Percentiles rank a stretch among this genome's conserved stretches.
phyloP scores from a whole-genome alignment of 768 basidiomycete genomes.

The Hortiboletus flavorubellus region DNA sequence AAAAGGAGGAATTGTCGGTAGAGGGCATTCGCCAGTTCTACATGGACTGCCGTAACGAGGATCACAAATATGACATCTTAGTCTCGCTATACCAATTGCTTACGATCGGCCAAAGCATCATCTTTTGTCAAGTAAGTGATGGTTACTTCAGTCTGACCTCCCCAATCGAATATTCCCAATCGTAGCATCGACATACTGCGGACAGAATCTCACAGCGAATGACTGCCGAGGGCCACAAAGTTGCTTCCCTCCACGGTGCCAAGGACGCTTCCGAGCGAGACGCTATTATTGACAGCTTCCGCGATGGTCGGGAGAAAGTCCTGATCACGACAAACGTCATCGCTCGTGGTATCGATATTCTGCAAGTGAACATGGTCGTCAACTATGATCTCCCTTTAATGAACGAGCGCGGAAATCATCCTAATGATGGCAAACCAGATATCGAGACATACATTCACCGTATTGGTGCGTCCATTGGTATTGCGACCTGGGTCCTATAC shows the following conservation, averaged over 20 bases:
- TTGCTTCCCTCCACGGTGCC: slow-evolving; percentile 92
- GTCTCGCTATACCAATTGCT: slow-evolving; percentile 86
- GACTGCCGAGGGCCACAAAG: slow-evolving; percentile 92
- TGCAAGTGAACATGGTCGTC: slow-evolving; percentile 99
- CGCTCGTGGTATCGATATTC: slow-evolving; percentile 96
- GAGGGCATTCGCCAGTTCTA: slow-evolving; percentile 96
- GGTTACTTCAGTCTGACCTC: not conserved
- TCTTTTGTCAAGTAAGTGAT: slow-evolving; percentile 83
- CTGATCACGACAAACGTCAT: slow-evolving; percentile 99
- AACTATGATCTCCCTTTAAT: slow-evolving; percentile 94
- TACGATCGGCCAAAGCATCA: slow-evolving; percentile 97
- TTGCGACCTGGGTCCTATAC: not conserved
- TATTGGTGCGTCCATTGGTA: slow-evolving; percentile 61
- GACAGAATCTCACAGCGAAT: slow-evolving; percentile 90
- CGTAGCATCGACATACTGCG: slow-evolving; percentile 83
- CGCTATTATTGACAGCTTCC: slow-evolving; percentile 88
- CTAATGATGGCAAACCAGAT: slow-evolving; percentile 66
- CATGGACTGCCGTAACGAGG: slow-evolving; percentile 90
- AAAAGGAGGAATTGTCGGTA: slow-evolving; percentile 90
- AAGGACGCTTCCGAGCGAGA: slow-evolving; percentile 91
- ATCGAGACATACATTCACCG: slow-evolving; percentile 98
- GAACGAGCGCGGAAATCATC: slow-evolving; percentile 57
- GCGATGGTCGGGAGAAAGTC: slow-evolving; percentile 94
- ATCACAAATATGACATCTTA: slow-evolving; percentile 94
- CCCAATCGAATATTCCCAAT: not conserved